These are phyloP conservation scores for Chenopodium album DNA, from an alignment of 148 eudicot species.

Conservation along the genomic window DNA sequence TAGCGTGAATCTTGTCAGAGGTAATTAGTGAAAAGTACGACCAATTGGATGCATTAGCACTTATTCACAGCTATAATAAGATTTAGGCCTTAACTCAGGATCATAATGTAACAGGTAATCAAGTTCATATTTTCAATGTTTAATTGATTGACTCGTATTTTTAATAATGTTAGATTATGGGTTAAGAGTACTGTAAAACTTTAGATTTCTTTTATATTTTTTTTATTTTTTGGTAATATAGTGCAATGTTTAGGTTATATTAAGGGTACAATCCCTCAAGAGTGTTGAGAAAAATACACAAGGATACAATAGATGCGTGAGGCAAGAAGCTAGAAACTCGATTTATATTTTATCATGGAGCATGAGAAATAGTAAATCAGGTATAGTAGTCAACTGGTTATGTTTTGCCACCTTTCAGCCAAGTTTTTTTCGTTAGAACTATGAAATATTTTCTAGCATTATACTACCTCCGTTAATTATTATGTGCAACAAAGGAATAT, in stretches of 20 bases:
- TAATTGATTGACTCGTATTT: no score
- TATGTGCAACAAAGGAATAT: no score
- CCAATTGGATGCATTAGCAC: no score
- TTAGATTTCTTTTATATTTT: no score
- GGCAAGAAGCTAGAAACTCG: conserved; percentile 93
- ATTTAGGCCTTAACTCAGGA: no score
- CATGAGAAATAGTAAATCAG: conserved; percentile 96
- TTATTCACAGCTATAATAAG: no score
- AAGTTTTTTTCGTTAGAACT: not conserved
- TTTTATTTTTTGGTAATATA: not conserved
- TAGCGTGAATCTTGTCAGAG: no score
- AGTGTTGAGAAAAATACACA: conserved; percentile 52
- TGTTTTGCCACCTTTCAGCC: not conserved
- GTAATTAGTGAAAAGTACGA: no score
- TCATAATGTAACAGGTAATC: no score
- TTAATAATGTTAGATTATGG: no score
- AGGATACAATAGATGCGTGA: conserved; percentile 79
- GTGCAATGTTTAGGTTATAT: conserved; percentile 56
- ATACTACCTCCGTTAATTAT: not conserved
- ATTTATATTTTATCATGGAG: conserved; percentile 93
- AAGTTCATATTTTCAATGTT: no score
- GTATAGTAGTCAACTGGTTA: conserved; percentile 21
- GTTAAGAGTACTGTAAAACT: no score
- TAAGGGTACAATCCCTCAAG: conserved; percentile 82
- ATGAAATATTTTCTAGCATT: not conserved